Conservation (phyloP, 805 yeast genomes). For the Candida vaughaniae region DNA sequence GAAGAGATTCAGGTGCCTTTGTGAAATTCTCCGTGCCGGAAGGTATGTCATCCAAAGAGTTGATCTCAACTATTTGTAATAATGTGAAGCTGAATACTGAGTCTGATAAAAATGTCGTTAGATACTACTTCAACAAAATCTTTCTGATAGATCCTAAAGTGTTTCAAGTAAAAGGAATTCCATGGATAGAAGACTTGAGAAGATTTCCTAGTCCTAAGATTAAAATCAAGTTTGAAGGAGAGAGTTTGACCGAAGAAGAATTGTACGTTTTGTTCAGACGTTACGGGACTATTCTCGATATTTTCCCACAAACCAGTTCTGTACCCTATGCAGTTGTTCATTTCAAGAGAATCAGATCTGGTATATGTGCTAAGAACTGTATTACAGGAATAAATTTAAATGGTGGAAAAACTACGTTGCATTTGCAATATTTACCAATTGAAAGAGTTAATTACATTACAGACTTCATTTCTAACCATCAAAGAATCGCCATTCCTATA, state of each 20-base stretch:
- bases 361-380: slow-evolving; percentile 88
- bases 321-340: slow-evolving; percentile 42
- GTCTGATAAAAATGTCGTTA: slow-evolving; percentile 10
- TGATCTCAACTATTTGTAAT: slow-evolving; percentile 50
- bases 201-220: slow-evolving; percentile 67
- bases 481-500: slow-evolving; percentile 79
- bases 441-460: slow-evolving; percentile 51
- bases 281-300: slow-evolving; percentile 81
- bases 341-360: slow-evolving; percentile 60
- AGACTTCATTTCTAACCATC: slow-evolving; percentile 67
- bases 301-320: slow-evolving; percentile 52
- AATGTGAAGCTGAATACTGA: slow-evolving; percentile 35
- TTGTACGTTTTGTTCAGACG: slow-evolving; percentile 79
- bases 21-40: slow-evolving; percentile 69
- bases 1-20: slow-evolving; percentile 92
- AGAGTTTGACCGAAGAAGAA: slow-evolving; percentile 73
- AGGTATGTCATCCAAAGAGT: slow-evolving; percentile 46
- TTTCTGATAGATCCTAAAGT: slow-evolving; percentile 45
- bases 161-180: slow-evolving; percentile 82
- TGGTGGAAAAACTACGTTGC: slow-evolving; percentile 55
- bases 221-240: slow-evolving; percentile 73
- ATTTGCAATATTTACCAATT: slow-evolving; percentile 68
- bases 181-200: slow-evolving; percentile 94
- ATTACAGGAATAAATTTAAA: slow-evolving; percentile 72
- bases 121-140: slow-evolving; percentile 10